Evolutionary conservation across 345 rosid species (phyloP), one percentile per base, ranked within the genome.

Genomic region (Linum usitatissimum): DNA sequence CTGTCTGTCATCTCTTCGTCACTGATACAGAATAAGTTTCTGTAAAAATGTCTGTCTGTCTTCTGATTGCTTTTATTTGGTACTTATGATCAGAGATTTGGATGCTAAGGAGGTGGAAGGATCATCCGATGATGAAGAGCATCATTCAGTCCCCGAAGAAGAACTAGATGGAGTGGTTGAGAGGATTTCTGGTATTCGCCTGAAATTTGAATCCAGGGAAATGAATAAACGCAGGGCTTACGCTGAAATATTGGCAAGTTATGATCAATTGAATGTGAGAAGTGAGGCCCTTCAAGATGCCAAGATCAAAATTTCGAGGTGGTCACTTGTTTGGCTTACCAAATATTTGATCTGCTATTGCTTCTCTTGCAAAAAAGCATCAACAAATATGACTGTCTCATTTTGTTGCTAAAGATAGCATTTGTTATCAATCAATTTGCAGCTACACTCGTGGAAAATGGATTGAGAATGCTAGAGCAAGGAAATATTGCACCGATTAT

Each of bases 361-460:
- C n/a, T 9, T 39, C 36, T 18, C 1, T 59, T 55, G 45, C 59
- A 1, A 40, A 1, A 40, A 14, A 55, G 36, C 6, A 20, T 19
- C 58, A 23, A 3, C n/a, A 18, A 56, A 18, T 21, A 19, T 56
- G 13, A 5, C 12, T 3, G 28, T 9, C 10, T 23, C 28, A 1
- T 19, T 23, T 30, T 56, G 9, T 3, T 56, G 28, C 30, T 9
- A 5, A n/a, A n/a, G n/a, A n/a, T n/a, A n/a, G n/a, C n/a, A 3
- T 56, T 18, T 56, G 28, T 18, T 19, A 1, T 9, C 13, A 56
- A 20, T 28, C 61, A 13, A 14, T 40, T 59, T 36, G 31, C 81
- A 86, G 93, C 40, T 91, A 87, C 67, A 51, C 70, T 34, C 96
- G 91, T 64, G 96, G 91, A 71, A 71, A 76, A 65, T 87, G 83